Evolutionary conservation across 164 flowering plant genomes (phyloP), one percentile per base, ranked within the genome.

Genomic region (Taxillus chinensis): DNA sequence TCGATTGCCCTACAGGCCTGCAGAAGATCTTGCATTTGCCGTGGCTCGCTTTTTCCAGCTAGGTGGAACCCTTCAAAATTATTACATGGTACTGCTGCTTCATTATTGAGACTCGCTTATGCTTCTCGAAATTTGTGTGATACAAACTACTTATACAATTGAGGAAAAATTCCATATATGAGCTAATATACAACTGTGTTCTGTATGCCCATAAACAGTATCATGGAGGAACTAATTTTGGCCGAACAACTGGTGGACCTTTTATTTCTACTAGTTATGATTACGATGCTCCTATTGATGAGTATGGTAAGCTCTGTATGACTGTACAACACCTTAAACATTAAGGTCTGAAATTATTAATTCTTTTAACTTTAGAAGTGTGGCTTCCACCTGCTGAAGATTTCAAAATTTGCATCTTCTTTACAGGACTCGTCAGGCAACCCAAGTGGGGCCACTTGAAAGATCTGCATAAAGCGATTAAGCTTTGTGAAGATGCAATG

Each of bases 201-300:
- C 46, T 67, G 40, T 50, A 67, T 78, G 46, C 27, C 67, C 41
- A 11, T 39, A 27, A 54, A 59, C 77, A 93, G 99, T 91, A 95
- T 70, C 97, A 95, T 72, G 99, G 97, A n/a, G 99, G 99, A 42
- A 91, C 97, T 42, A 95, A 95, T 77, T 95, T 95, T 78, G 99
- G 81, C 39, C 83, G 86, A n/a, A 76, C 82, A n/a, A 14, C 86
- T 45, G 99, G 99, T 40, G 97, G 97, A 53, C 99, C 99, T 27
- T 95, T 91, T 59, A 83, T 87, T 62, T 55, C 92, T 56, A 95
- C 99, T 45, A 84, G 85, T 70, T 95, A 95, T 69, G 99, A 95
- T 67, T 95, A 91, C 75, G 99, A 95, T 83, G 99, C 99, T 65
- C 99, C 99, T 43, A 65, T 95, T 49, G 97, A 95, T 77, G 99